Conservation (phyloP, 805 yeast genomes). For the Metschnikowia anglica region DNA sequence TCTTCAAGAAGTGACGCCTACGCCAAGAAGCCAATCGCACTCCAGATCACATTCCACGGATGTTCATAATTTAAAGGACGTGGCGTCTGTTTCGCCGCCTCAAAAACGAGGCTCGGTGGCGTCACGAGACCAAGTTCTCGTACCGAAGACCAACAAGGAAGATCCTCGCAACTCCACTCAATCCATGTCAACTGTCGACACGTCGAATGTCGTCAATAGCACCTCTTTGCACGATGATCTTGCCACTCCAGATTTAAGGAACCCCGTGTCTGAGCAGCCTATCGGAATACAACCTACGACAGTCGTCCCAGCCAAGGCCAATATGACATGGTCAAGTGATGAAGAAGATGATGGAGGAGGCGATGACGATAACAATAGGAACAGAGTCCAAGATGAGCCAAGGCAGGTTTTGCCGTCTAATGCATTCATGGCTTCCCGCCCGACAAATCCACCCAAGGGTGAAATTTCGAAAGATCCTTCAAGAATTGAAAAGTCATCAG, state of each 20-base stretch:
- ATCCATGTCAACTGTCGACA: slow-evolving; percentile 4
- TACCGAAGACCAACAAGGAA: not conserved
- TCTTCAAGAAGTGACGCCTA: not conserved
- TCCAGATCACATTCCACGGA: slow-evolving; percentile 2
- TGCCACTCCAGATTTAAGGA: slow-evolving; percentile 17
- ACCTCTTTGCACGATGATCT: slow-evolving; percentile 15
- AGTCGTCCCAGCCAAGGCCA: slow-evolving; percentile 82
- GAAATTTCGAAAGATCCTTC: not conserved
- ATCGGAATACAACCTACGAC: slow-evolving; percentile 59
- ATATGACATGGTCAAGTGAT: slow-evolving; percentile 85
- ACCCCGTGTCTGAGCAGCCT: slow-evolving; percentile 21
- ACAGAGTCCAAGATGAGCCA: slow-evolving; percentile 7
- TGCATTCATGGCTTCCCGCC: slow-evolving; percentile 3
- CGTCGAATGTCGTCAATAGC: slow-evolving; percentile 5
- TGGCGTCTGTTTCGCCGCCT: slow-evolving; percentile 1
- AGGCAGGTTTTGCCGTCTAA: slow-evolving; percentile 2
- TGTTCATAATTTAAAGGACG: not conserved
- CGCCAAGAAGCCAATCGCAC: not conserved
- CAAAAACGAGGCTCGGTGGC: slow-evolving; percentile 1
- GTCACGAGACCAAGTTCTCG: not conserved
- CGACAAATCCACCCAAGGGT: not conserved
- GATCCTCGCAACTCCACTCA: not conserved
- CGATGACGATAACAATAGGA: slow-evolving; percentile 7
- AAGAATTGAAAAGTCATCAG: not conserved
- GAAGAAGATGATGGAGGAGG: slow-evolving; percentile 58